These are phyloP conservation scores for Coprinopsis sp. DNA, from an alignment of 768 basidiomycete genomes.

Conservation along the genomic window DNA sequence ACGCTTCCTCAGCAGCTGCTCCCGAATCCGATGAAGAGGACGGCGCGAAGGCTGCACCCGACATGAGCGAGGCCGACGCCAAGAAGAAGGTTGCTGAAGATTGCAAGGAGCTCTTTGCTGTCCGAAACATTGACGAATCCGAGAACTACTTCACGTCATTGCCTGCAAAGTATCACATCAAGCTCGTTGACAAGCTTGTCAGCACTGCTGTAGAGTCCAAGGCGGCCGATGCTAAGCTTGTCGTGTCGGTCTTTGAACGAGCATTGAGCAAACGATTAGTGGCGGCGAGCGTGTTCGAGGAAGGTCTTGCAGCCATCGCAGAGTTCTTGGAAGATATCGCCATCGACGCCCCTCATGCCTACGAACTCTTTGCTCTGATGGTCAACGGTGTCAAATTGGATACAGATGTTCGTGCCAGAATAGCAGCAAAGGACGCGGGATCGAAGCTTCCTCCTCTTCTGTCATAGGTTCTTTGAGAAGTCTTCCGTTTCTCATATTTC, in stretches of 20 bases:
- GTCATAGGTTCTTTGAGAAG: conserved; percentile 34
- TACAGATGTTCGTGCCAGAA: conserved; percentile 48
- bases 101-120: conserved; percentile 79
- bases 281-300: conserved; percentile 59
- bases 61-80: conserved; percentile 65
- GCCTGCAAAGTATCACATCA: conserved; percentile 55
- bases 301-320: conserved; percentile 63
- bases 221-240: conserved; percentile 72
- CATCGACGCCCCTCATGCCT: conserved; percentile 87
- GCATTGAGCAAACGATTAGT: conserved; percentile 59
- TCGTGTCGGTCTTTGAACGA: conserved; percentile 67
- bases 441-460: conserved; percentile 57
- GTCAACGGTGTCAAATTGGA: conserved; percentile 67
- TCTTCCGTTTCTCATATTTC: conserved; percentile 3
- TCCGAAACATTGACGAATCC: conserved; percentile 82
- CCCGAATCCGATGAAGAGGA: conserved; percentile 51
- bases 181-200: conserved; percentile 73
- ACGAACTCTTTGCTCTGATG: conserved; percentile 69
- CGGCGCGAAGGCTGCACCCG: conserved; percentile 29
- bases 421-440: conserved; percentile 55
- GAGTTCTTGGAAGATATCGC: conserved; percentile 85
- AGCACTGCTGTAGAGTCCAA: conserved; percentile 75
- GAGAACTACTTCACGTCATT: conserved; percentile 80
- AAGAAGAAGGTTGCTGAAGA: conserved; percentile 78
- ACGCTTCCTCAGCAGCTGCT: conserved; percentile 39